Conservation (phyloP, 2,329 filamentous ascomycete species). For the Verticillium dahliae region DNA sequence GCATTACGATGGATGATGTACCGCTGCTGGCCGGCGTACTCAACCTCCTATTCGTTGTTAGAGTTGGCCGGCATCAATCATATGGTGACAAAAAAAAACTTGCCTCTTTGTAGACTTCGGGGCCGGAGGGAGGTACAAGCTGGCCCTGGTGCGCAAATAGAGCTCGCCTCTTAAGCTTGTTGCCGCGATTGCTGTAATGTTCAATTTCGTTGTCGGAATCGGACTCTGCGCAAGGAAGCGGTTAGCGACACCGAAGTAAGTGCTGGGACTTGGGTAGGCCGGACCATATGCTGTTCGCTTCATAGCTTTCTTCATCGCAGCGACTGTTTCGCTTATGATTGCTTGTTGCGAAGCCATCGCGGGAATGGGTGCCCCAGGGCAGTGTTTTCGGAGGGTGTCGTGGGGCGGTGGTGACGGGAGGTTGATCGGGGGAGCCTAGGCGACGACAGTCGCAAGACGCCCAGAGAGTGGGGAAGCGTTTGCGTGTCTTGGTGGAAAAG, state of each 20-base stretch:
- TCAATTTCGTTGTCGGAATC: constrained; percentile 71
- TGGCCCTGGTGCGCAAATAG: constrained; percentile 65
- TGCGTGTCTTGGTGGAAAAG: neutral
- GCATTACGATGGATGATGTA: constrained; percentile 71
- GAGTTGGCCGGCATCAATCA: neutral
- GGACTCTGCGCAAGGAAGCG: constrained; percentile 48
- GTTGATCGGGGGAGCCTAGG: constrained; percentile 2
- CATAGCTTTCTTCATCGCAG: constrained; percentile 61
- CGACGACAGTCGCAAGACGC: neutral
- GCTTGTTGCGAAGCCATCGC: constrained; percentile 48
- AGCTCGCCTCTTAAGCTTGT: constrained; percentile 72
- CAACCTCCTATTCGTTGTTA: constrained; percentile 47
- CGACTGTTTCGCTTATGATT: constrained; percentile 59
- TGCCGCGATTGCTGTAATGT: constrained; percentile 65
- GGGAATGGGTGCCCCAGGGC: neutral
- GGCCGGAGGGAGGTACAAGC: constrained; percentile 58
- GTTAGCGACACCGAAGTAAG: constrained; percentile 2
- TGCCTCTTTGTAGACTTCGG: constrained; percentile 64
- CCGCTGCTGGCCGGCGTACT: constrained; percentile 67
- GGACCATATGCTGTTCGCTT: constrained; percentile 57
- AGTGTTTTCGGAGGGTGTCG: neutral
- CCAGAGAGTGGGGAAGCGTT: neutral
- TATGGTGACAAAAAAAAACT: neutral
- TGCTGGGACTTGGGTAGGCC: neutral
- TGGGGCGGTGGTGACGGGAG: constrained; percentile 5